phyloP scores from a whole-genome alignment of 441 rosid species.

The Gossypium gossypioides region DNA sequence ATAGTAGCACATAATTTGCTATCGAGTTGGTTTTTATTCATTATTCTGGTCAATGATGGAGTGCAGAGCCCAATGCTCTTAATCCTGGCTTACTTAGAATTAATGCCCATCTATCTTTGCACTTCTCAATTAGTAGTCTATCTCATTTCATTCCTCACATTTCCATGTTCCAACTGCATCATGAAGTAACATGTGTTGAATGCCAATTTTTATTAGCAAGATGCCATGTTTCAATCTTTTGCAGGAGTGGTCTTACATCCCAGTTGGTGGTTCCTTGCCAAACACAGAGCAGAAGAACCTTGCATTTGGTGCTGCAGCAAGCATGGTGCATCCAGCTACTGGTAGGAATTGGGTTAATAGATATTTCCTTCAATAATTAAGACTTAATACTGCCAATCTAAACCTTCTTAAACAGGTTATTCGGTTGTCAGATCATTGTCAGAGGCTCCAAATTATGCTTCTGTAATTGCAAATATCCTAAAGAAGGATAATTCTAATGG shows the following conservation, averaged over 20 bases:
- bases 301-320: conserved; percentile 96
- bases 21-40: neutral
- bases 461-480: conserved; percentile 68
- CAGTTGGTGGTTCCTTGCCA: conserved; percentile 93
- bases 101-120: neutral
- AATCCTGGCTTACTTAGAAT: neutral
- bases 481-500: conserved; percentile 28
- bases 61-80: neutral
- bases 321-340: conserved; percentile 97
- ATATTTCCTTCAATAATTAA: conserved; percentile 10
- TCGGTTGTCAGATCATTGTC: conserved; percentile 93
- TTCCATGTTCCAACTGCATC: conserved; percentile 1
- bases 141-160: neutral
- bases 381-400: conserved; percentile 11
- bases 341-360: conserved; percentile 30
- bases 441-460: conserved; percentile 87
- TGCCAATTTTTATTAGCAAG: neutral
- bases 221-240: conserved; percentile 12
- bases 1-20: neutral
- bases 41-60: neutral
- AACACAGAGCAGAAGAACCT: conserved; percentile 86
- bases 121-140: neutral
- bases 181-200: neutral
- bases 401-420: conserved; percentile 49
- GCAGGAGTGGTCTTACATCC: conserved; percentile 98